Evolutionary conservation across 2,329 filamentous ascomycete species (phyloP).

Genomic region (Pseudogymnoascus sp.): DNA sequence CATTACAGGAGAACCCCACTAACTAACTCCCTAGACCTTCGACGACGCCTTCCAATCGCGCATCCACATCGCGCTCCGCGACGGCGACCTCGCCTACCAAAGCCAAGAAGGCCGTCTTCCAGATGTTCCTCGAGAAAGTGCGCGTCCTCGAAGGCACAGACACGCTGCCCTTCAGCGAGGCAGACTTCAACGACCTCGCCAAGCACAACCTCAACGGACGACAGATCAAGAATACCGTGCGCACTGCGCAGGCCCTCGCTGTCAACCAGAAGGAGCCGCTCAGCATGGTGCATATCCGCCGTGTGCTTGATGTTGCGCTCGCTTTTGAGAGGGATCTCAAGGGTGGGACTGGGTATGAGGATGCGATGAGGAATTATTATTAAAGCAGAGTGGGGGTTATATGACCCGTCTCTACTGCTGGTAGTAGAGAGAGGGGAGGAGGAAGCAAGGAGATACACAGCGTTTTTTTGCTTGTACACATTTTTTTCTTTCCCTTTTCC

Average conservation of each 20-base stretch:
- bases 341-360: conserved; percentile 71
- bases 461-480: not conserved
- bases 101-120: conserved; percentile 75
- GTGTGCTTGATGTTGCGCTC: conserved; percentile 77
- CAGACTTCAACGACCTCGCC: conserved; percentile 61
- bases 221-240: conserved; percentile 83
- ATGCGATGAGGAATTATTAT: conserved; percentile 78
- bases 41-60: conserved; percentile 86
- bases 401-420: not conserved
- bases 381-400: conserved; percentile 26
- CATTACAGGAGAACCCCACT: not conserved
- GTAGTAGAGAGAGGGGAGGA: not conserved
- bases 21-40: conserved; percentile 52
- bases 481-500: not conserved
- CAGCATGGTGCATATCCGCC: conserved; percentile 70
- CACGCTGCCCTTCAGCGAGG: conserved; percentile 55
- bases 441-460: not conserved
- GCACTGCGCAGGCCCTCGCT: conserved; percentile 75
- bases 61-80: conserved; percentile 78
- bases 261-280: conserved; percentile 66
- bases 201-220: conserved; percentile 63
- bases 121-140: conserved; percentile 73
- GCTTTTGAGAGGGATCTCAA: conserved; percentile 79
- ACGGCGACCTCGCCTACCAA: conserved; percentile 66
- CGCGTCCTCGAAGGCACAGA: conserved; percentile 55